Evolutionary conservation across 148 eudicot species (phyloP), one percentile per base, ranked within the genome.

Genomic region (Silene uniflora): DNA sequence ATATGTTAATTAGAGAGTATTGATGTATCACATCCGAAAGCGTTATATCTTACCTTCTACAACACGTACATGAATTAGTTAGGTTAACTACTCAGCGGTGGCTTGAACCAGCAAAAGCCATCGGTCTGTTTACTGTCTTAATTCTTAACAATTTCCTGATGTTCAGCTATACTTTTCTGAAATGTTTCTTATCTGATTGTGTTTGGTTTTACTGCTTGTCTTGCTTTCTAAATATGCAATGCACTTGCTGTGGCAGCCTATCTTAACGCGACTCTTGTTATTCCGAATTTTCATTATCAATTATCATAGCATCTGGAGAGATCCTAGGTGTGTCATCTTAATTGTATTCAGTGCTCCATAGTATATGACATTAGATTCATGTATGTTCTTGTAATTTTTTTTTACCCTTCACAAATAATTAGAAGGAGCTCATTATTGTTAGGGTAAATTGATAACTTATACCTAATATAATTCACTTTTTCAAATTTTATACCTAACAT

Each of bases 251-350:
- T 95, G 83, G 99, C 99, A 9, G 97, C 97, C 81, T 92, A 92
- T 91, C 99, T 95, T 70, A 95, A 95, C 83, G 99, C 99, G 59
- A 95, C 99, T 62, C 97, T 95, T 63, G 87, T 95, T 23, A 87
- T 95, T 69, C 99, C 99, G 49, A 87, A 92, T 85, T 92, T 95
- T 80, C 99, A 91, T 82, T 92, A 75, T n/a, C n/a, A n/a, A n/a
- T n/a, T n/a, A n/a, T 79, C 99, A 95, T 83, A 95, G 99, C 93
- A 95, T 95, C 72, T 95, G 99, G 99, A 90, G 90, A 81, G 99
- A 95, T 84, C 97, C 97, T 65, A 95, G 99, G 99, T 95, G 32
- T 27, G 86, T 69, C 10, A 52, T 14, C 14, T 11, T 52, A 52
- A 52, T 52, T 16, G 56, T 52, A 12, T 52, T 49, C 2, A 52